Evolutionary conservation across 225 moss, liverwort and hornwort genomes (phyloP).

Genomic region (Pseudoscleropodium purum): DNA sequence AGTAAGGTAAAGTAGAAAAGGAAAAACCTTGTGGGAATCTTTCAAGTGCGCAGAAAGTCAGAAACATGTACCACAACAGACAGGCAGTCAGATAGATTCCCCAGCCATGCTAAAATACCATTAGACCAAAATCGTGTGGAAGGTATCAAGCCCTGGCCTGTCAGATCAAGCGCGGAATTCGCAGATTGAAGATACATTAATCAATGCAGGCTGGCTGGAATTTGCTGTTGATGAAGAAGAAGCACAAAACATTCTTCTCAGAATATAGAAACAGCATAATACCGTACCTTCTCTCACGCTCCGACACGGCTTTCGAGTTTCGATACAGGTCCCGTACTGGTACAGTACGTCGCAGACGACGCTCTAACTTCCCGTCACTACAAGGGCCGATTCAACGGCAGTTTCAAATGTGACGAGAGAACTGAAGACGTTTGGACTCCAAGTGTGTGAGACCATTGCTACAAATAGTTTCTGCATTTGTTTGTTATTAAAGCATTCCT

Average conservation of each 20-base stretch:
- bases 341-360: background rate
- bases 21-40: background rate
- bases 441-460: background rate
- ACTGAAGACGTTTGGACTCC: background rate
- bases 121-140: background rate
- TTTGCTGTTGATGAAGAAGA: background rate
- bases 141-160: background rate
- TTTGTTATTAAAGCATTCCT: too few relatives aligned
- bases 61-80: background rate
- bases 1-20: background rate
- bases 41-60: background rate
- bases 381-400: background rate
- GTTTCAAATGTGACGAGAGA: background rate
- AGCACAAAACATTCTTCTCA: slow-evolving; percentile 16
- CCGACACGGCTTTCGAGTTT: background rate
- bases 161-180: background rate
- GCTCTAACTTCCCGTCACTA: background rate
- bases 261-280: background rate
- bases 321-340: background rate
- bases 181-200: background rate
- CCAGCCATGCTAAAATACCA: background rate
- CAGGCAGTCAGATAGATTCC: slow-evolving; percentile 1
- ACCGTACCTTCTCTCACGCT: background rate
- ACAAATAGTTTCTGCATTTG: too few relatives aligned
- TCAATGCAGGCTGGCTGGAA: background rate